These are phyloP conservation scores for Zalerion maritima DNA, from an alignment of 495 filamentous ascomycete genomes.

Conservation along the genomic window DNA sequence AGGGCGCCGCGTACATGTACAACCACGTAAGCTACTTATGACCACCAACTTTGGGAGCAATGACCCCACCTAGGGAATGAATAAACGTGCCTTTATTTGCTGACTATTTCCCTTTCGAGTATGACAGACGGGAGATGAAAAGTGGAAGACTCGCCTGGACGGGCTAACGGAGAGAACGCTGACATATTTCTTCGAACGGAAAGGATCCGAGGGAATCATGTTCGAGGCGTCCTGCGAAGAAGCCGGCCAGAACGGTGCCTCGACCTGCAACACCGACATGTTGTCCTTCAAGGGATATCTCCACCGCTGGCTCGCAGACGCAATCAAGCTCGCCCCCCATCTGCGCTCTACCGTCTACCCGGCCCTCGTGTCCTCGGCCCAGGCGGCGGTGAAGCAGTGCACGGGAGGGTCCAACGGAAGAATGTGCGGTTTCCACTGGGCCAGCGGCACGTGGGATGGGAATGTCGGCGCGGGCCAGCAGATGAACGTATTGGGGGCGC, in stretches of 20 bases:
- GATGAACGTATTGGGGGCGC: conserved; percentile 26
- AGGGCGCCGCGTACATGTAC: conserved; percentile 42
- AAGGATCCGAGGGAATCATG: conserved; percentile 22
- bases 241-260: conserved; percentile 19
- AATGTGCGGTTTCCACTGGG: conserved; percentile 50
- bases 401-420: conserved; percentile 33
- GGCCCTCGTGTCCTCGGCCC: conserved; percentile 37
- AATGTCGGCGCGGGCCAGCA: conserved; percentile 37
- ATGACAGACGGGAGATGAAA: conserved; percentile 22
- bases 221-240: conserved; percentile 46
- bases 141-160: conserved; percentile 30
- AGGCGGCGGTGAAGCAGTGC: conserved; percentile 46
- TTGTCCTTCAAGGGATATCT: conserved; percentile 56
- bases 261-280: conserved; percentile 49
- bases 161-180: conserved; percentile 25
- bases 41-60: too few relatives aligned
- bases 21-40: conserved; percentile 34
- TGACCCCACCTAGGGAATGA: too few relatives aligned
- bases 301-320: conserved; percentile 48
- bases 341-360: conserved; percentile 25
- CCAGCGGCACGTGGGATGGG: conserved; percentile 33
- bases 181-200: conserved; percentile 26
- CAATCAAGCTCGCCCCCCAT: conserved; percentile 38
- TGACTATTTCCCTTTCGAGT: too few relatives aligned
- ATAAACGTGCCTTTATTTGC: too few relatives aligned